phyloP scores from a whole-genome alignment of 768 basidiomycete genomes.

The Chiua virens region DNA sequence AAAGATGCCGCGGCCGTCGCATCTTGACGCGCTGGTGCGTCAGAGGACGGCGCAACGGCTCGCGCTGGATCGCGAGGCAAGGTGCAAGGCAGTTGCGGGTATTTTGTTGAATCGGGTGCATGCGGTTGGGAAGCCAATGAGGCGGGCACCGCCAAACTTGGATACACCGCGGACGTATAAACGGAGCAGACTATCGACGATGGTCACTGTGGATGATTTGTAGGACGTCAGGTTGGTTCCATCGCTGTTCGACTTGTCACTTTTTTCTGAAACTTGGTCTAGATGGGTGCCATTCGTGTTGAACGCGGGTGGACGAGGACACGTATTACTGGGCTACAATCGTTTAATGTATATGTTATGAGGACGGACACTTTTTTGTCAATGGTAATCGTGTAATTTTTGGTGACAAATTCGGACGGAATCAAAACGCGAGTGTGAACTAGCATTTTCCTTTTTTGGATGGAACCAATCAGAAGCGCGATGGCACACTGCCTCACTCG shows the following conservation, averaged over 20 bases:
- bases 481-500: slow-evolving; percentile 31
- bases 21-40: slow-evolving; percentile 27
- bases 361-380: not conserved
- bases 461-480: slow-evolving; percentile 24
- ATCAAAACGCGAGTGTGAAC: slow-evolving; percentile 3
- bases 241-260: not conserved
- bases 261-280: not conserved
- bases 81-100: slow-evolving; percentile 55
- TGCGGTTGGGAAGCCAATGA: slow-evolving; percentile 51
- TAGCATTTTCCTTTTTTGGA: not conserved
- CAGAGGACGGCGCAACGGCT: slow-evolving; percentile 32
- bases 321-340: no score
- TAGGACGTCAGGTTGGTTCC: slow-evolving; percentile 13
- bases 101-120: slow-evolving; percentile 56
- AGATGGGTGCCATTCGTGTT: slow-evolving; percentile 13
- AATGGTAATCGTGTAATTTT: slow-evolving; percentile 10
- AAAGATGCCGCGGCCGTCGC: slow-evolving; percentile 22
- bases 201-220: slow-evolving; percentile 45
- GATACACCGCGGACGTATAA: slow-evolving; percentile 43
- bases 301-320: slow-evolving; percentile 5
- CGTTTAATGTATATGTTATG: not conserved
- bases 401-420: not conserved
- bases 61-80: slow-evolving; percentile 39
- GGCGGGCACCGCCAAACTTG: slow-evolving; percentile 36
- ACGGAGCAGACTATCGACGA: slow-evolving; percentile 52